Evolutionary conservation across 2,329 filamentous ascomycete species (phyloP), one percentile per base, ranked within the genome.

Genomic region (Drechslera avenae): DNA sequence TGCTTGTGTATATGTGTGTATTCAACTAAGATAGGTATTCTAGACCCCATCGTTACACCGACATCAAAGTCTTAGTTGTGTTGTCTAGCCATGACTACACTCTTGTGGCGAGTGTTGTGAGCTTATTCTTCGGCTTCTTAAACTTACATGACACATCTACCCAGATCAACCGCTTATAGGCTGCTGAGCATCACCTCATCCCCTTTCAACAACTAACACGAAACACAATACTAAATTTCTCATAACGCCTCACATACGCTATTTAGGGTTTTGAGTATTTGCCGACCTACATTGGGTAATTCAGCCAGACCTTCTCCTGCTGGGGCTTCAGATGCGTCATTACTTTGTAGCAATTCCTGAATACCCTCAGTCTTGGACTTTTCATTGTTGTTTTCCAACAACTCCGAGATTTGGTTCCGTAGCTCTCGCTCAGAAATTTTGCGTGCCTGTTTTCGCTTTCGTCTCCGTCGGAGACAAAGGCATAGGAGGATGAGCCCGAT

Each of bases 401-500:
- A 33, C 8, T 7, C 6, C 19, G 8, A 31, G 21, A 35, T 31
- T 13, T 42, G 5, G 10, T 32, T 3, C 17, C 43, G 32, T 36
- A 41, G 5, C 21, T 39, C 34, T 40, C 36, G 19, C 35, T 36
- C 16, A 12, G 26, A 37, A 5, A 6, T 35, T 30, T 47, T 13
- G 32, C 50, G 16, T 14, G 30, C 17, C 19, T 39, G 26, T 31
- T 39, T 36, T 23, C 54, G 55, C 28, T 60, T 66, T 30, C 60
- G 51, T 33, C 56, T 59, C 16, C 57, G 54, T 46, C 45, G 56
- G 13, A 59, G 41, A 26, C 61, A 61, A 7, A 69, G 45, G 8
- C 56, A 89, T 0, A 92, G 95, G 64, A 97, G 96, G 1, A 97
- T 77, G 1, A 92, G 73, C 0, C 54, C 57, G 19, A 70, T 61